Conservation (phyloP, 208 protist genomes). For the Leishmania braziliensis region DNA sequence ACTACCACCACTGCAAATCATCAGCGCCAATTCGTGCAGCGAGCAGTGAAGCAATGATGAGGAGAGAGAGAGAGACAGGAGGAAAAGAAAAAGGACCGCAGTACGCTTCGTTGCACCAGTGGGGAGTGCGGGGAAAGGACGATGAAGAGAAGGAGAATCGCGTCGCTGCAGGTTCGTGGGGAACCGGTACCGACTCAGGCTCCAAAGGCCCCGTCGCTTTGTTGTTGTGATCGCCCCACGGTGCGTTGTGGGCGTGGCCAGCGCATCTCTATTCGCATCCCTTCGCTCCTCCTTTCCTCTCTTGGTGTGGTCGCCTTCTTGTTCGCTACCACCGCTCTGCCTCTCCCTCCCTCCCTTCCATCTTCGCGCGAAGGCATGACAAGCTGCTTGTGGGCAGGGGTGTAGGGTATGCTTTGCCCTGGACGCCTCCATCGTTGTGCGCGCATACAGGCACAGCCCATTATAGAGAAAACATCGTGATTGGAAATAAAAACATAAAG, state of each 20-base stretch:
- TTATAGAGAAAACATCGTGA: not conserved
- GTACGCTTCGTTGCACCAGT: too few species aligned
- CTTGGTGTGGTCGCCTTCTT: not conserved
- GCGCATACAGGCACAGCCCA: slow-evolving; percentile 2
- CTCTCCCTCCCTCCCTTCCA: not conserved
- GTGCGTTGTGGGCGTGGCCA: not conserved
- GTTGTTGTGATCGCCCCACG: not conserved
- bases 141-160: not conserved
- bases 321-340: not conserved
- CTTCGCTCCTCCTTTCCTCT: not conserved
- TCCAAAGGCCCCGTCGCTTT: not conserved
- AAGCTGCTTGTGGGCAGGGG: not conserved
- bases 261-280: not conserved
- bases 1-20: not conserved
- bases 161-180: not conserved
- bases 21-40: not conserved
- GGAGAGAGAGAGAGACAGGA: not conserved
- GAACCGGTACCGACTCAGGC: not conserved
- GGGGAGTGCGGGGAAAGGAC: too few species aligned
- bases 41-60: not conserved
- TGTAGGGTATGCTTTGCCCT: not conserved
- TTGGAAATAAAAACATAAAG: not conserved
- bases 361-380: not conserved
- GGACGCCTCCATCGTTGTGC: not conserved
- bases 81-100: not conserved